phyloP scores from a whole-genome alignment of 116 monocot genomes.

The Papilionanthe hybrid region DNA sequence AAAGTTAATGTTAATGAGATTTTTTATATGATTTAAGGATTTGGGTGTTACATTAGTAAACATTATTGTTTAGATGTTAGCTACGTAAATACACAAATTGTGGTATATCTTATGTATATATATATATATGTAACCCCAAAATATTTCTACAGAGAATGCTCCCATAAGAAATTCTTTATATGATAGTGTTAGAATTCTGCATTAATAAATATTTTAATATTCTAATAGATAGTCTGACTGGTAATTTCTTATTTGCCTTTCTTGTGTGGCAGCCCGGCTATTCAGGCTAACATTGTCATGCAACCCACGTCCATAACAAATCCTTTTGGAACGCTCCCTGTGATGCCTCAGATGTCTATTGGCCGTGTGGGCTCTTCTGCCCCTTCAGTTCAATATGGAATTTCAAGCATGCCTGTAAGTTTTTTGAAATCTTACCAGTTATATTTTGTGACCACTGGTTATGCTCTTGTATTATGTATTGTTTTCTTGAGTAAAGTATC shows the following conservation, averaged over 20 bases:
- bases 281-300: constrained; percentile 56
- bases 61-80: no score
- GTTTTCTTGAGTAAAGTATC: not conserved
- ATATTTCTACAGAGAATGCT: not conserved
- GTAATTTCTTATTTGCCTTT: constrained; percentile 10
- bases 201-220: no score
- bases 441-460: not conserved
- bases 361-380: constrained; percentile 54
- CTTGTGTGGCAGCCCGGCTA: constrained; percentile 32
- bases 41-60: no score
- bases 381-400: constrained; percentile 89
- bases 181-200: not conserved
- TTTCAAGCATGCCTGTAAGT: constrained; percentile 97
- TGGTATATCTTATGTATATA: no score
- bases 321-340: constrained; percentile 90
- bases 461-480: not conserved
- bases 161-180: not conserved
- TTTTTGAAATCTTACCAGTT: not conserved
- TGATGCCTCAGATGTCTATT: constrained; percentile 87
- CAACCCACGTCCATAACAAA: constrained; percentile 64
- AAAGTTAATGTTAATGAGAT: no score
- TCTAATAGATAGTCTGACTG: no score
- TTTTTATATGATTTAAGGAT: no score
- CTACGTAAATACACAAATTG: no score
- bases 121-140: no score